These are phyloP conservation scores for Rhodotorula taiwanensis DNA, from an alignment of 768 basidiomycete genomes.

Conservation along the genomic window DNA sequence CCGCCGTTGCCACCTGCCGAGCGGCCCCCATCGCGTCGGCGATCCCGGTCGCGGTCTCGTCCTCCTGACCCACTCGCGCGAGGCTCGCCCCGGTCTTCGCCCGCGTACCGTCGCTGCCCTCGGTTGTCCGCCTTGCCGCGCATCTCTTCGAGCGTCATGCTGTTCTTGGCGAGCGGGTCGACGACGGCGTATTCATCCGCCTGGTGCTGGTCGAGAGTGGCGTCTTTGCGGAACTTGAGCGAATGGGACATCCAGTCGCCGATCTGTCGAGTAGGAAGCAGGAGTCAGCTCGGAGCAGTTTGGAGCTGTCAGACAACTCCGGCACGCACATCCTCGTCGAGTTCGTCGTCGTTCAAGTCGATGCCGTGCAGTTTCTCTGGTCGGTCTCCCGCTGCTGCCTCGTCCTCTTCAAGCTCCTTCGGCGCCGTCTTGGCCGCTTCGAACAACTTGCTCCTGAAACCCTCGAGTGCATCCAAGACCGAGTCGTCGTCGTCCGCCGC, in stretches of 20 bases:
- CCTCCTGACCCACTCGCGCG: too few relatives aligned
- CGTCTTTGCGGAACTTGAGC: slow-evolving; percentile 41
- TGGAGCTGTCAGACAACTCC: neutral
- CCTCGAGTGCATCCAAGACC: slow-evolving; percentile 24
- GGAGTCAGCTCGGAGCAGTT: neutral
- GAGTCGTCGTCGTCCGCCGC: slow-evolving; percentile 34
- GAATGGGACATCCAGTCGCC: slow-evolving; percentile 36
- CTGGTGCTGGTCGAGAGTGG: slow-evolving; percentile 35
- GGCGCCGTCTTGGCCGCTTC: slow-evolving; percentile 23
- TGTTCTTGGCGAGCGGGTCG: slow-evolving; percentile 35
- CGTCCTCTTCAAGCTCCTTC: neutral
- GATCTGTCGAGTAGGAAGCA: slow-evolving; percentile 1
- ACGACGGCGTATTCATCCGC: slow-evolving; percentile 34
- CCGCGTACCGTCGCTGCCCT: slow-evolving; percentile 12
- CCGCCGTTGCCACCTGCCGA: neutral
- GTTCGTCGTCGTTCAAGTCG: slow-evolving; percentile 36
- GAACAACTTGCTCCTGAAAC: slow-evolving; percentile 37
- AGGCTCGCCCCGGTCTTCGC: slow-evolving; percentile 11
- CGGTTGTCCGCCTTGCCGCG: slow-evolving; percentile 4
- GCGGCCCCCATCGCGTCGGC: neutral
- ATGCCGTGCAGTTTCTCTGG: slow-evolving; percentile 28
- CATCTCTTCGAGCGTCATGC: slow-evolving; percentile 28
- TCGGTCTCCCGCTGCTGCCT: slow-evolving; percentile 8
- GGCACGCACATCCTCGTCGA: slow-evolving; percentile 32
- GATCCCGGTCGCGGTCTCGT: too few relatives aligned